phyloP scores from a whole-genome alignment of 1,284 basidiomycete species.

The Mycosarcoma mackinlayi region DNA sequence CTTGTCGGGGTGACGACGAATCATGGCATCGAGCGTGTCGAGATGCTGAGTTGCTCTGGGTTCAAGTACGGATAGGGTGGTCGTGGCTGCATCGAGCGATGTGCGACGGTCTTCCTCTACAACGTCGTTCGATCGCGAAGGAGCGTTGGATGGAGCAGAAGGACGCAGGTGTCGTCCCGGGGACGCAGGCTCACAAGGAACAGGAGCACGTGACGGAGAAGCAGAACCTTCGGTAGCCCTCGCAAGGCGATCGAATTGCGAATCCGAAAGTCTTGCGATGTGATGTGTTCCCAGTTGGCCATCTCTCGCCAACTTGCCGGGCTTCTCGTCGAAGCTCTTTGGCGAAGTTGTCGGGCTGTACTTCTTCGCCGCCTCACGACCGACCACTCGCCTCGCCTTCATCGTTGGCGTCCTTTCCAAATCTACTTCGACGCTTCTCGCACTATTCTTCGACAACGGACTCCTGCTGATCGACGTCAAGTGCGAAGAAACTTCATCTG shows the following conservation, averaged over 20 bases:
- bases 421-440: conserved; percentile 8
- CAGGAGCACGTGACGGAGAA: neutral
- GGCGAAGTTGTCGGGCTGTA: neutral
- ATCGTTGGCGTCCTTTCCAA: conserved; percentile 11
- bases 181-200: conserved; percentile 3
- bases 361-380: neutral
- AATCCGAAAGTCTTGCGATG: conserved; percentile 29
- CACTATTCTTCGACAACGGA: conserved; percentile 20
- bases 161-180: neutral
- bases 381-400: conserved; percentile 10
- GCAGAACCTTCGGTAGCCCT: conserved; percentile 10
- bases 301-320: neutral
- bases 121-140: neutral
- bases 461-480: conserved; percentile 40
- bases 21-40: conserved; percentile 23
- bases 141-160: neutral
- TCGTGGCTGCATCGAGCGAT: conserved; percentile 10
- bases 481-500: conserved; percentile 10
- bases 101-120: conserved; percentile 3
- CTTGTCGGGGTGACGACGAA: conserved; percentile 29
- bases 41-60: conserved; percentile 18
- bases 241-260: conserved; percentile 33
- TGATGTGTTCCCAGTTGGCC: conserved; percentile 13
- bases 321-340: conserved; percentile 2
- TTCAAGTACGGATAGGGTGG: conserved; percentile 34